Percentiles rank a stretch among this genome's conserved stretches.
Conservation (phyloP, 2,329 filamentous ascomycete genomes). For the Pseudonectria foliicola region DNA sequence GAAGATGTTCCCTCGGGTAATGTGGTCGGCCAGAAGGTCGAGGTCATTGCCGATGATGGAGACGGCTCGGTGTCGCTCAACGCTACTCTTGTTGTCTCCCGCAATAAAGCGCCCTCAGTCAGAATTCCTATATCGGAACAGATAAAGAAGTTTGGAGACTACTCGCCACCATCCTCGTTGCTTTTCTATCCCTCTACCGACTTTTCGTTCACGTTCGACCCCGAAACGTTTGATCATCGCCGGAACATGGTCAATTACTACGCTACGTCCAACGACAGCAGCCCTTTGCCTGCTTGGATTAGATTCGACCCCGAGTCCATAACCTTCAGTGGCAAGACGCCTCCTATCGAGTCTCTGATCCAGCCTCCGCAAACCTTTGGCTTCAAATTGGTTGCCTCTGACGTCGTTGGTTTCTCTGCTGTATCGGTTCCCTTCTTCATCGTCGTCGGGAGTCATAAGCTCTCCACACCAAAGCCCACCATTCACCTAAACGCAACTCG, state of each 20-base stretch:
- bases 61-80: slow-evolving; percentile 57
- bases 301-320: slow-evolving; percentile 59
- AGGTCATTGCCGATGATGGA: slow-evolving; percentile 61
- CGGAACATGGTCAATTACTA: slow-evolving; percentile 60
- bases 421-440: slow-evolving; percentile 61
- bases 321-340: slow-evolving; percentile 64
- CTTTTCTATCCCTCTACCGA: slow-evolving; percentile 44
- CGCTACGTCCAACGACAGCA: slow-evolving; percentile 66
- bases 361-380: slow-evolving; percentile 65
- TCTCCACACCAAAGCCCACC: slow-evolving; percentile 54
- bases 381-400: slow-evolving; percentile 69
- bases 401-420: slow-evolving; percentile 70
- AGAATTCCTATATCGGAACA: slow-evolving; percentile 51
- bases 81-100: slow-evolving; percentile 64
- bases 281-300: slow-evolving; percentile 81
- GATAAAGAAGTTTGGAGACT: slow-evolving; percentile 49
- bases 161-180: slow-evolving; percentile 54
- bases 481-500: slow-evolving; percentile 51
- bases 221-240: slow-evolving; percentile 56
- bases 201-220: slow-evolving; percentile 48
- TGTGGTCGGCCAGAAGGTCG: slow-evolving; percentile 54
- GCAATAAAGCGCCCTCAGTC: slow-evolving; percentile 45
- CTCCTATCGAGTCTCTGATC: slow-evolving; percentile 53
- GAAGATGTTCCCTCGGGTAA: slow-evolving; percentile 40
- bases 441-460: slow-evolving; percentile 61